phyloP scores from a whole-genome alignment of 768 basidiomycete species.

The Phaeotremella fagi region DNA sequence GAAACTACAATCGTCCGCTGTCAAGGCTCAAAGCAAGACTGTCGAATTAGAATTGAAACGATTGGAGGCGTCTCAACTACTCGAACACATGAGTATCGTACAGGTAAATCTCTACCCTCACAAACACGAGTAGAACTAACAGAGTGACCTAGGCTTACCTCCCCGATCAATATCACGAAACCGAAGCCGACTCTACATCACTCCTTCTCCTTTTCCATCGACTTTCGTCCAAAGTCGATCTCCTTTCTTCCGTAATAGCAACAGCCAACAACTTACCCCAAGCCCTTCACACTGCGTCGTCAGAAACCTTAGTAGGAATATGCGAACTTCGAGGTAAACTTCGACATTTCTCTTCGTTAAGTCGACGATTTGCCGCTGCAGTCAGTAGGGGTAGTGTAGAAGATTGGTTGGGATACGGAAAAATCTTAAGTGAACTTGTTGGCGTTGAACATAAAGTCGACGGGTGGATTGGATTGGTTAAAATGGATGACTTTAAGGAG shows the following conservation, averaged over 20 bases:
- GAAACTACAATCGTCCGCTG: conserved; percentile 83
- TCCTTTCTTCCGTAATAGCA: conserved; percentile 76
- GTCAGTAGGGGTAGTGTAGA: conserved; percentile 75
- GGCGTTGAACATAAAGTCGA: conserved; percentile 89
- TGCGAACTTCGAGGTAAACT: conserved; percentile 91
- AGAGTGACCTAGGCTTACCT: conserved; percentile 66
- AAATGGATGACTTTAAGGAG: conserved; percentile 85
- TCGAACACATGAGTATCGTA: conserved; percentile 73
- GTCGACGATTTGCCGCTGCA: conserved; percentile 83
- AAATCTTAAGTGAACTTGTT: conserved; percentile 74
- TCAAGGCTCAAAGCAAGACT: conserved; percentile 81
- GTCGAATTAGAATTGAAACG: conserved; percentile 85
- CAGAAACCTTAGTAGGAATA: conserved; percentile 81
- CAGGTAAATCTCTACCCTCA: conserved; percentile 55
- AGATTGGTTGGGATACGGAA: conserved; percentile 77
- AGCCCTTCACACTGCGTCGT: conserved; percentile 71
- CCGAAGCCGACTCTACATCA: conserved; percentile 79
- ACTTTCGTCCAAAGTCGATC: conserved; percentile 75
- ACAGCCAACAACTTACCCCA: conserved; percentile 80
- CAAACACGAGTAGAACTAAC: background rate
- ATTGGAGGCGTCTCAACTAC: conserved; percentile 75
- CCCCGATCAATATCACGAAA: conserved; percentile 81
- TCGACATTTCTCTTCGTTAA: conserved; percentile 70
- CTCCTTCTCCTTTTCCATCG: conserved; percentile 92
- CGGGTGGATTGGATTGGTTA: conserved; percentile 77